Base-by-base conservation (phyloP, 257 asterid species). In the Forsythia suspensa region DNA sequence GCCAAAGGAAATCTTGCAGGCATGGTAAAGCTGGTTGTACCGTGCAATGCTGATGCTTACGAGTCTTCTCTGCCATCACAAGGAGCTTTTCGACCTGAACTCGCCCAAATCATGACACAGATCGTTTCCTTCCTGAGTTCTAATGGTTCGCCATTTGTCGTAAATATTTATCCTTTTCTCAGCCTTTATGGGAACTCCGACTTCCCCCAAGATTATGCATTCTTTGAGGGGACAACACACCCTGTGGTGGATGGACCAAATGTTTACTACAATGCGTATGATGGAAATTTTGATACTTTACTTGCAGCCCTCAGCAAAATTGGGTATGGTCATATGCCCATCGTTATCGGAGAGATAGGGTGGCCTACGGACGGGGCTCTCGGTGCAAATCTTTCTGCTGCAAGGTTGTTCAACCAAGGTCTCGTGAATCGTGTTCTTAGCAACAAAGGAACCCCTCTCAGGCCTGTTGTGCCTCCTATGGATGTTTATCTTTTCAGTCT, bases 31-130 rank as follows among this genome's bases (percentile, higher is more conserved):
- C 89, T 95, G 65, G 96, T 95, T 20, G 98, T 95, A 37, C 99
- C 99, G 2, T 95, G 99, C 93, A 95, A 95, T 76, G 99, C 99
- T 7, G 99, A 95, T 87, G 99, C 97, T 63, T 95, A 95, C 15
- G 96, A 87, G 88, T 87, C 98, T 76, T 41, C 87, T 80, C 84
- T 95, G 66, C 99, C 99, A 15, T 95, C 99, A 43, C 96, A 92
- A 82, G 99, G 99, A 78, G 80, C 91, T 70, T 95, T 95, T 86
- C 91, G 99, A 24, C 88, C 97, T 0, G 99, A 95, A 43, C 88
- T 95, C 36, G 80, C 88, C 42, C 92, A 85, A 69, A 91, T 89
- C 36, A 92, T 95, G 84, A 89, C 95, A 37, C 94, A 95, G 87
- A 85, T 95, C 6, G 95, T 95, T 76, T 79, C 95, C 5, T 88